A percentile compares a stretch with the other conserved stretches of the same genome.
Conservation (phyloP, 73 alveolate species). For the Vitrella brassicaformis region DNA sequence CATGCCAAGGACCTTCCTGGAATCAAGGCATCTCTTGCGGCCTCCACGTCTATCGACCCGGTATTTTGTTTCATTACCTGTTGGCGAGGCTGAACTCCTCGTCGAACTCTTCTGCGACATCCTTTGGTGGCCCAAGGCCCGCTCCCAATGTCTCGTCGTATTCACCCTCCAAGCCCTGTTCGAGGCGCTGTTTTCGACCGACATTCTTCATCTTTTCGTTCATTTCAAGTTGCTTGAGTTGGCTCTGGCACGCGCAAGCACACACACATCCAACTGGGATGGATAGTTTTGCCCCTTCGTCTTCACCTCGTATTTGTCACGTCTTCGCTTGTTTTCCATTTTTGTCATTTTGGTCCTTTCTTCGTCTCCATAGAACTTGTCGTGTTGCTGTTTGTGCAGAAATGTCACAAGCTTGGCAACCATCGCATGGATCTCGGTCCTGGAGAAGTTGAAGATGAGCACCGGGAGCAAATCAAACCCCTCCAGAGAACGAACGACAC, state of each 20-base stretch:
- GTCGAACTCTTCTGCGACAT: too few relatives aligned
- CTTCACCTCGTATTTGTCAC: neutral
- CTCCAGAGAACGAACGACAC: too few relatives aligned
- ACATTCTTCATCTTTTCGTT: neutral
- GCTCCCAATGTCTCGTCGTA: too few relatives aligned
- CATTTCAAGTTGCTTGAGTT: neutral
- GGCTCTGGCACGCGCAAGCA: neutral
- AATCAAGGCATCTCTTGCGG: too few relatives aligned
- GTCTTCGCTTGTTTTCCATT: neutral
- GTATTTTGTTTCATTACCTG: too few relatives aligned
- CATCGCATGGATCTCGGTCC: slow-evolving; percentile 24
- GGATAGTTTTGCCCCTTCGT: too few relatives aligned
- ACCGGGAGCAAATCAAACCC: slow-evolving; percentile 16
- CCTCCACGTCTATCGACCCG: too few relatives aligned
- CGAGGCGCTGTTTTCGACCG: too few relatives aligned
- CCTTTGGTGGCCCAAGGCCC: too few relatives aligned
- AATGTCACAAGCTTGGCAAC: slow-evolving; percentile 15
- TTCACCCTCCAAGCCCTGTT: too few relatives aligned
- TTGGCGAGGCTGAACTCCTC: too few relatives aligned
- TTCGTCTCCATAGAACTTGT: neutral
- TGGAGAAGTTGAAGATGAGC: slow-evolving; percentile 27
- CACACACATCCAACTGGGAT: neutral
- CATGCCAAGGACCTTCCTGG: too few relatives aligned
- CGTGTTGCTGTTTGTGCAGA: slow-evolving; percentile 10
- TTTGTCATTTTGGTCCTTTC: neutral